Base-by-base conservation (phyloP, 164 flowering plant genomes). In the Liriodendron chinense region DNA sequence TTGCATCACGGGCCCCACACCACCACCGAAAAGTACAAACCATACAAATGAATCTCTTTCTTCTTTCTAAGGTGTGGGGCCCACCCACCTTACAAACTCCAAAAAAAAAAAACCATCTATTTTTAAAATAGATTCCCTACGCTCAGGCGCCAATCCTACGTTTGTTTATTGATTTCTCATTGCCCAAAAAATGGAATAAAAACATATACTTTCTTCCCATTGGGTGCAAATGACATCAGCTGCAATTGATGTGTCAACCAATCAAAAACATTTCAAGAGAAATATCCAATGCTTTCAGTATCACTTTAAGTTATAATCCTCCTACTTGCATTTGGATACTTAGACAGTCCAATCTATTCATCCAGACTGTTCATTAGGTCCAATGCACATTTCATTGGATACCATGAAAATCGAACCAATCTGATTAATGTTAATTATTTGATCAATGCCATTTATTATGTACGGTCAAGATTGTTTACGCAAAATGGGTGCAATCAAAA, bases 51-150 rank as follows among this genome's bases (percentile, higher is more conserved):
- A 72, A 77, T 77, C 75, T 72, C 72, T 72, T 57, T 72, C 75
- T n/a, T 25, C 53, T 71, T 65, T 71, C 64, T 5, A 4, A 28
- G 56, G 1, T 1, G 1, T 22, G 75, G 84, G 82, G 21, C 86
- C 81, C 76, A 73, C 79, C 81, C 76, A 75, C 82, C 64, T 73
- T 77, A 77, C 70, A 50, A 77, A 76, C 78, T 80, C 79, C 74
- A 72, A 62, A 59, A 65, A 75, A 76, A 74, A 71, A 73, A 72
- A 73, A 78, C 78, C 77, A 75, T 18, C 43, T n/a, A 64, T n/a
- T 64, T 5, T 21, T 16, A 65, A 24, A 14, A 21, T 1, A 48
- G n/a, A 57, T 62, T 69, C 16, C 63, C 16, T 1, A 28, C 25
- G 16, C 49, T 9, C 49, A n/a, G 20, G 18, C 12, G 23, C 20